These are phyloP conservation scores for Acacia acuminata DNA, from an alignment of 306 rosid species.

Conservation along the genomic window DNA sequence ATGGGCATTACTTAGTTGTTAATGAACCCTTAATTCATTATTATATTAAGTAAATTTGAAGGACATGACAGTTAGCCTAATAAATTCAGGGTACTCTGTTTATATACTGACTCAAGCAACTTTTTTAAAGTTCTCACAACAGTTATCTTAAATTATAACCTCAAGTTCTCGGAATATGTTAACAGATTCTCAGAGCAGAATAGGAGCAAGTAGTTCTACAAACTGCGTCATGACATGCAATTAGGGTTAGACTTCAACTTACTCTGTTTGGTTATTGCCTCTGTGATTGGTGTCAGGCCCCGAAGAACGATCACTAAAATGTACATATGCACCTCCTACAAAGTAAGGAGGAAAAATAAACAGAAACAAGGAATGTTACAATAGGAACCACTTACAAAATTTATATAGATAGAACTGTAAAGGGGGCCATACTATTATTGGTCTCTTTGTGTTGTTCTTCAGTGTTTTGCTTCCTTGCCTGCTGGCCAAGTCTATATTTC, in stretches of 20 bases:
- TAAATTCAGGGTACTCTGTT: background rate
- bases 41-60: too few species aligned
- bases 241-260: slow-evolving; percentile 35
- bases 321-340: slow-evolving; percentile 58
- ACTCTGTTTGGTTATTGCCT: slow-evolving; percentile 60
- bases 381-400: background rate
- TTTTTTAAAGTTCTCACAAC: background rate
- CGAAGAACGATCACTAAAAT: slow-evolving; percentile 47
- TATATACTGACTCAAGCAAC: background rate
- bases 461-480: slow-evolving; percentile 46
- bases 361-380: slow-evolving; percentile 1
- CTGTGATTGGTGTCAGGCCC: slow-evolving; percentile 48
- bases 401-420: background rate
- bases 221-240: background rate
- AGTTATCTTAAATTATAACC: background rate
- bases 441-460: slow-evolving; percentile 57
- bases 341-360: slow-evolving; percentile 22
- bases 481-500: slow-evolving; percentile 95
- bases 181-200: background rate
- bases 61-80: too few species aligned
- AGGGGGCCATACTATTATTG: slow-evolving; percentile 50
- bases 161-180: background rate
- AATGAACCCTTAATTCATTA: too few species aligned
- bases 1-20: too few species aligned
- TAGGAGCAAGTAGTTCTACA: too few species aligned